A percentile compares a stretch with the other conserved stretches of the same genome.
phyloP scores from a whole-genome alignment of 495 filamentous ascomycete species.

The Rhypophila decipiens region DNA sequence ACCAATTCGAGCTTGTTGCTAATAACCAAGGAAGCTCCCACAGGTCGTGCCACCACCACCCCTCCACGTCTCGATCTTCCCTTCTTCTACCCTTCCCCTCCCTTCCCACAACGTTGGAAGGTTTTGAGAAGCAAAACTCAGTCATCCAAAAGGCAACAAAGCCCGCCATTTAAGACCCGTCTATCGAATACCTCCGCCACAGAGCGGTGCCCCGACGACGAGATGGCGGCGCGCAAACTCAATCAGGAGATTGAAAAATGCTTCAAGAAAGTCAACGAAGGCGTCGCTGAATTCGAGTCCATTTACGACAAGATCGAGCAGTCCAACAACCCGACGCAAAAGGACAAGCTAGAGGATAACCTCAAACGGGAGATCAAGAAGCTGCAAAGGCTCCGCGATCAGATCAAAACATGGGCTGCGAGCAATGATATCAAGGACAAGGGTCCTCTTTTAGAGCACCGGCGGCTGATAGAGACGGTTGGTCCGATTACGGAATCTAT shows the following conservation, averaged over 20 bases:
- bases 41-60: too few relatives aligned
- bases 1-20: slow-evolving; percentile 2
- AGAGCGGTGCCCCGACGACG: slow-evolving; percentile 17
- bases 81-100: not conserved
- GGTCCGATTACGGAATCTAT: slow-evolving; percentile 9
- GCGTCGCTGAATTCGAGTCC: slow-evolving; percentile 82
- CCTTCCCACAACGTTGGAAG: not conserved
- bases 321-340: slow-evolving; percentile 85
- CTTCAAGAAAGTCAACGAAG: slow-evolving; percentile 95
- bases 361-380: slow-evolving; percentile 99
- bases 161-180: too few relatives aligned
- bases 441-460: slow-evolving; percentile 83
- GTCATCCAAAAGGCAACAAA: not conserved
- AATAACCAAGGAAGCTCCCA: not conserved
- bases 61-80: not conserved
- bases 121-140: not conserved
- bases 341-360: slow-evolving; percentile 95
- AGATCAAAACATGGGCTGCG: slow-evolving; percentile 98
- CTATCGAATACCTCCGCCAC: not conserved
- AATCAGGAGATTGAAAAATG: slow-evolving; percentile 96
- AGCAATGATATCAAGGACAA: slow-evolving; percentile 99
- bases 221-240: slow-evolving; percentile 91
- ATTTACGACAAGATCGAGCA: slow-evolving; percentile 95
- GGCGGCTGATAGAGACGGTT: slow-evolving; percentile 94
- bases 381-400: slow-evolving; percentile 90